These are phyloP conservation scores for Penicillium waksmanii DNA, from an alignment of 495 filamentous ascomycete species.

Conservation along the genomic window DNA sequence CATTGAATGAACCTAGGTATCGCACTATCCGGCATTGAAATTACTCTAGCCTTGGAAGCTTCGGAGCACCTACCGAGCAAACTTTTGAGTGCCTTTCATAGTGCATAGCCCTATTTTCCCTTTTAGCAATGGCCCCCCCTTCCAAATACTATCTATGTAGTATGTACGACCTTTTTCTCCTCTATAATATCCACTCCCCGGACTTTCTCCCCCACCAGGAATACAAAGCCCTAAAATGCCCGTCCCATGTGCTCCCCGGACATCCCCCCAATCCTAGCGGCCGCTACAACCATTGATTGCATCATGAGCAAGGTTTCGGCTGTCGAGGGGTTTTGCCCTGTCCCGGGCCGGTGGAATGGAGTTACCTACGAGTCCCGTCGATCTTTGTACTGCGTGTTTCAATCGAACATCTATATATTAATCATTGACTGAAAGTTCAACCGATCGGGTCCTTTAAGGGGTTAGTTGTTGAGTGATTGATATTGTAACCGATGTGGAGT, in stretches of 20 bases:
- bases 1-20: conserved; percentile 11
- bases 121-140: not conserved
- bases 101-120: not conserved
- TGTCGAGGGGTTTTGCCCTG: not conserved
- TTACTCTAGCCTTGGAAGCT: conserved; percentile 5
- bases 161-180: no score
- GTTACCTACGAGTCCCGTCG: not conserved
- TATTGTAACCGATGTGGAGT: no score
- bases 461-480: not conserved
- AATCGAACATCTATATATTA: not conserved
- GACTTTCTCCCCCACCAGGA: not conserved
- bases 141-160: no score
- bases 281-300: not conserved
- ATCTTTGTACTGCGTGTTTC: conserved; percentile 1
- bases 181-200: conserved; percentile 1
- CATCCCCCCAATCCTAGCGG: not conserved
- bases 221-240: conserved; percentile 8
- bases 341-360: not conserved
- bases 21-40: conserved; percentile 11
- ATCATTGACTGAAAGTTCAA: not conserved
- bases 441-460: not conserved
- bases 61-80: conserved; percentile 14
- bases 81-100: not conserved
- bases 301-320: not conserved
- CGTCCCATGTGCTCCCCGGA: not conserved